Percentiles rank a stretch among this genome's conserved stretches.
These are phyloP conservation scores for Mucor sp. DNA, from an alignment of 371 early-diverging fungal species.

Conservation along the genomic window DNA sequence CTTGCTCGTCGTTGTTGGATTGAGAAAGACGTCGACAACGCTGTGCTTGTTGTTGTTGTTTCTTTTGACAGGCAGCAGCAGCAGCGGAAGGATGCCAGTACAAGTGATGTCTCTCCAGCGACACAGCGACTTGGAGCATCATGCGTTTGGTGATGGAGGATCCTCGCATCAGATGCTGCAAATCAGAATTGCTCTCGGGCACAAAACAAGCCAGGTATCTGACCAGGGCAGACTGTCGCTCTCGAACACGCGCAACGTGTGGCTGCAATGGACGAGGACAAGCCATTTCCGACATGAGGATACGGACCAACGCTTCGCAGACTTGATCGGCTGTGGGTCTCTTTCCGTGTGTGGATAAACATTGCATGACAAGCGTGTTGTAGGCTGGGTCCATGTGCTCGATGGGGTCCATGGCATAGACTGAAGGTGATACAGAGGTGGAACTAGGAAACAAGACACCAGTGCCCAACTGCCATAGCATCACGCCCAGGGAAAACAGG, in stretches of 20 bases:
- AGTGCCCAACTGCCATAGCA: conserved; percentile 48
- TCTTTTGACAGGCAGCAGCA: not conserved
- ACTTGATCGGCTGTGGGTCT: conserved; percentile 18
- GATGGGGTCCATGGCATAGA: conserved; percentile 32
- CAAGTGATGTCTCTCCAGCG: not conserved
- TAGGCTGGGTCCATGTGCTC: conserved; percentile 7
- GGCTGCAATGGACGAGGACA: not conserved
- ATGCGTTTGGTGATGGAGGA: conserved; percentile 22
- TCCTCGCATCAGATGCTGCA: conserved; percentile 11
- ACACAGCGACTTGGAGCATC: conserved; percentile 12
- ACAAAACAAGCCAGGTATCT: conserved; percentile 10
- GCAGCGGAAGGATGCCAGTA: not conserved
- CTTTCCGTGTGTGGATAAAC: conserved; percentile 2
- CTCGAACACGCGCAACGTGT: not conserved
- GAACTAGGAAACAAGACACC: conserved; percentile 45
- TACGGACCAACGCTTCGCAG: conserved; percentile 8
- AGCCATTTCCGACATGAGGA: conserved; percentile 5
- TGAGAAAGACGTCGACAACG: not conserved
- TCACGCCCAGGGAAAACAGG: conserved; percentile 44
- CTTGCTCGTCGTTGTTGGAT: not conserved
- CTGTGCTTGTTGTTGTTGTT: not conserved
- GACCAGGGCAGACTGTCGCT: not conserved
- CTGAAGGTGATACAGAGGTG: conserved; percentile 23
- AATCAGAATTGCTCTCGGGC: not conserved
- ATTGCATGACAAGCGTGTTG: not conserved